phyloP scores from a whole-genome alignment of 352 stramenopile species.

The Globisporangium viniferum region DNA sequence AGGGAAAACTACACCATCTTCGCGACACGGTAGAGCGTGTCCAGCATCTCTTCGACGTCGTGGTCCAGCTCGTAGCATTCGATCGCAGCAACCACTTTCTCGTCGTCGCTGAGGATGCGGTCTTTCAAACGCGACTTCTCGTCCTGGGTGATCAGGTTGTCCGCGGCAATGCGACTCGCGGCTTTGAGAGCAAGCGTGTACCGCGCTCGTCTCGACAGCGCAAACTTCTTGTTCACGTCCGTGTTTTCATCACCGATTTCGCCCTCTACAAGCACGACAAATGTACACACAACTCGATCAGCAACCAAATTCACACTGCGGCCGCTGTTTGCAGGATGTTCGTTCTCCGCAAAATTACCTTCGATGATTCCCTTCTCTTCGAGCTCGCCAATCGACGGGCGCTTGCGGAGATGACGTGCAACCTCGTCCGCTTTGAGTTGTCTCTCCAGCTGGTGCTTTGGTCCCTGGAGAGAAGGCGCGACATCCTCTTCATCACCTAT shows the following conservation, averaged over 20 bases:
- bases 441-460: constrained; percentile 70
- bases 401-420: constrained; percentile 61
- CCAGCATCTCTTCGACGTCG: constrained; percentile 84
- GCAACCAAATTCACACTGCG: neutral
- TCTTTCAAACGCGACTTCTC: constrained; percentile 82
- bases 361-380: constrained; percentile 79
- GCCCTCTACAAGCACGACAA: constrained; percentile 35
- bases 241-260: constrained; percentile 50
- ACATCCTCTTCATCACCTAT: constrained; percentile 24
- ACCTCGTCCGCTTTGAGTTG: constrained; percentile 72
- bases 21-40: constrained; percentile 75
- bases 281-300: neutral
- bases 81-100: constrained; percentile 73
- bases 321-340: neutral
- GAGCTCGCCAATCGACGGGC: constrained; percentile 65
- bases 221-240: constrained; percentile 35
- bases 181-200: constrained; percentile 83
- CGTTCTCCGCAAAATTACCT: constrained; percentile 24
- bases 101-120: constrained; percentile 77
- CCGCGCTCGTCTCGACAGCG: constrained; percentile 54
- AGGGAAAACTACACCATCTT: constrained; percentile 33
- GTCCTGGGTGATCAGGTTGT: constrained; percentile 75
- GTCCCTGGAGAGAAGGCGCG: constrained; percentile 60
- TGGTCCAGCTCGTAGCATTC: constrained; percentile 80
- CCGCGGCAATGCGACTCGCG: constrained; percentile 66